Conservation (phyloP, 345 rosid genomes). For the Atalantia buxifolia region DNA sequence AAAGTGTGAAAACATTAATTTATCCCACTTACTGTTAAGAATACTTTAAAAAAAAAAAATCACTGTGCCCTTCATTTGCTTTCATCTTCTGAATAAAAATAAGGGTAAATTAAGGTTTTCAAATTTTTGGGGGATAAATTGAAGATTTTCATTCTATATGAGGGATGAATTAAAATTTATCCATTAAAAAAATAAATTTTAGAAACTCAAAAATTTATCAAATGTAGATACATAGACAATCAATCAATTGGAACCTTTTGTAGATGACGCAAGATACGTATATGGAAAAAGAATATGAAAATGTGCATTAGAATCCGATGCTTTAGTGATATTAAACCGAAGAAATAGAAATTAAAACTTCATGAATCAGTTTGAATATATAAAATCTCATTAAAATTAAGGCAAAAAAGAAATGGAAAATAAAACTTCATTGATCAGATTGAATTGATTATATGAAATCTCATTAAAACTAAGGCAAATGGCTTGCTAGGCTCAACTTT, state of each 20-base stretch:
- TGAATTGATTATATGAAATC: background rate
- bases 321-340: background rate
- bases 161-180: no score
- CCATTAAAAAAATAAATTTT: fast-evolving
- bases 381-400: background rate
- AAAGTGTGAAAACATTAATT: no score
- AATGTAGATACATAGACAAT: background rate
- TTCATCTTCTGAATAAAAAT: no score
- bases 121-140: fast-evolving
- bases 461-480: background rate
- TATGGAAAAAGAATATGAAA: background rate
- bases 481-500: background rate
- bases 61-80: fast-evolving
- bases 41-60: no score
- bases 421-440: background rate
- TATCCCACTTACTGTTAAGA: fast-evolving
- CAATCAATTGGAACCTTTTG: background rate
- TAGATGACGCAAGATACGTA: background rate
- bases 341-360: background rate
- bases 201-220: background rate
- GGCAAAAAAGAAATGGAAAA: background rate
- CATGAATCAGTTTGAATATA: background rate
- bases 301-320: background rate
- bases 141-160: fast-evolving
- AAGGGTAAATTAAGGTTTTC: no score